These are phyloP conservation scores for Aspergillus phoenicis DNA, from an alignment of 2,329 filamentous ascomycete genomes.

Conservation along the genomic window DNA sequence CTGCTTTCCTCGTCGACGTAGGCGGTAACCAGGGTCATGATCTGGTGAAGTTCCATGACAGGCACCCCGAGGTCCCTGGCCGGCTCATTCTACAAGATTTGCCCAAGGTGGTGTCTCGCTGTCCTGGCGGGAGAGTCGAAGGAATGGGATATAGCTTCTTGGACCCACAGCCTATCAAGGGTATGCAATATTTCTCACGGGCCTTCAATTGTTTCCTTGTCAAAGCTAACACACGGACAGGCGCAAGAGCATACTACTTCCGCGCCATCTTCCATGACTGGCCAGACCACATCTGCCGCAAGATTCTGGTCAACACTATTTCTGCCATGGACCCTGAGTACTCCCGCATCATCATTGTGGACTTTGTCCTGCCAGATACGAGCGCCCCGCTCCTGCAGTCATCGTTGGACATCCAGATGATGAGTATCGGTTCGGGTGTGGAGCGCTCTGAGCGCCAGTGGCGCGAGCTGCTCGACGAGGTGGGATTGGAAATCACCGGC, in stretches of 20 bases:
- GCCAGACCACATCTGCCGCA: conserved; percentile 36
- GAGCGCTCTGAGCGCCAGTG: conserved; percentile 40
- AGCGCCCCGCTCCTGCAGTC: conserved; percentile 31
- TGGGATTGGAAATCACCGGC: conserved; percentile 33
- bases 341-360: conserved; percentile 40
- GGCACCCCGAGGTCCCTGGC: conserved; percentile 36
- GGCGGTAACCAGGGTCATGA: conserved; percentile 48
- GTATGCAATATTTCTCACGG: conserved; percentile 13
- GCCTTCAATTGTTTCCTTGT: neutral
- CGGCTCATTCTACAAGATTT: conserved; percentile 46
- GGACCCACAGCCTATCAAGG: conserved; percentile 36
- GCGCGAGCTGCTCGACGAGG: conserved; percentile 30
- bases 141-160: conserved; percentile 39
- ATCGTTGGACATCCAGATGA: conserved; percentile 43
- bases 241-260: conserved; percentile 41
- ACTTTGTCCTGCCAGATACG: conserved; percentile 39
- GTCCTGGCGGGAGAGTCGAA: conserved; percentile 25
- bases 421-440: conserved; percentile 38
- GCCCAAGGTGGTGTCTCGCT: conserved; percentile 28
- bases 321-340: conserved; percentile 34
- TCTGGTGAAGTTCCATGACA: conserved; percentile 33
- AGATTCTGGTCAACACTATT: conserved; percentile 36
- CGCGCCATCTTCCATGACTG: conserved; percentile 44
- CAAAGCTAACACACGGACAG: conserved; percentile 16
- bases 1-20: conserved; percentile 44